These are phyloP conservation scores for Casaregolazyma suthepensis DNA, from an alignment of 1,139 yeast genomes.

Conservation along the genomic window DNA sequence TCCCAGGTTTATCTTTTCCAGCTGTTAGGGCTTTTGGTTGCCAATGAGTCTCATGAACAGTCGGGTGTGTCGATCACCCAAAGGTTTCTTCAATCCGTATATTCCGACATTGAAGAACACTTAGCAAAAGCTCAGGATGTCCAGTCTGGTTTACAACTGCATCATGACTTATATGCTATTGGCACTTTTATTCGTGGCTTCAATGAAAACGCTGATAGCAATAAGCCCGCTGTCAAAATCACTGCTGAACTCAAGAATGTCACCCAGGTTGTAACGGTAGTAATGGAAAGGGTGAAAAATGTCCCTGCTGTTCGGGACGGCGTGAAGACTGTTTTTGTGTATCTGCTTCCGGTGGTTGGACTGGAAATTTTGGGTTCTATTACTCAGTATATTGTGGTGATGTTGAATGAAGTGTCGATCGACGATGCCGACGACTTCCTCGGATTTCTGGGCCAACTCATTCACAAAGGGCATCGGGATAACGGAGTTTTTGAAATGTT, in stretches of 20 bases:
- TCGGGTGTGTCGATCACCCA: constrained; percentile 23
- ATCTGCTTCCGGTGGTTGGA: constrained; percentile 73
- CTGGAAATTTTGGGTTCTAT: constrained; percentile 49
- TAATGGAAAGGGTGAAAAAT: constrained; percentile 67
- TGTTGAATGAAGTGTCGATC: constrained; percentile 58
- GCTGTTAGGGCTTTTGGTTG: constrained; percentile 34
- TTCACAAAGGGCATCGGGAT: constrained; percentile 67
- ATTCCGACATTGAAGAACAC: constrained; percentile 60
- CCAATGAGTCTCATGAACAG: constrained; percentile 35
- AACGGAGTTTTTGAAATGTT: constrained; percentile 67
- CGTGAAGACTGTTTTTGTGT: constrained; percentile 77
- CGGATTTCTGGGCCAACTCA: constrained; percentile 80
- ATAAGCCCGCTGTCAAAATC: constrained; percentile 16
- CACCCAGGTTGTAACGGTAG: constrained; percentile 76
- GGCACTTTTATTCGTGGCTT: constrained; percentile 89
- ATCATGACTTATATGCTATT: constrained; percentile 80
- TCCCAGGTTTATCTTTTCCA: constrained; percentile 82
- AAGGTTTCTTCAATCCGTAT: constrained; percentile 70
- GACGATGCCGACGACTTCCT: constrained; percentile 75
- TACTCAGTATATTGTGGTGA: constrained; percentile 66
- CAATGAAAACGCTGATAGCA: constrained; percentile 35
- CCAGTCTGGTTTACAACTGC: constrained; percentile 61
- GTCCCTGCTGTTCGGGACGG: constrained; percentile 76
- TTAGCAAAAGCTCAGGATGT: constrained; percentile 34
- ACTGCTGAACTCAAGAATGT: constrained; percentile 58